Evolutionary conservation across 23 red algal genomes (phyloP).

Genomic region (Pyropia haitanensis): DNA sequence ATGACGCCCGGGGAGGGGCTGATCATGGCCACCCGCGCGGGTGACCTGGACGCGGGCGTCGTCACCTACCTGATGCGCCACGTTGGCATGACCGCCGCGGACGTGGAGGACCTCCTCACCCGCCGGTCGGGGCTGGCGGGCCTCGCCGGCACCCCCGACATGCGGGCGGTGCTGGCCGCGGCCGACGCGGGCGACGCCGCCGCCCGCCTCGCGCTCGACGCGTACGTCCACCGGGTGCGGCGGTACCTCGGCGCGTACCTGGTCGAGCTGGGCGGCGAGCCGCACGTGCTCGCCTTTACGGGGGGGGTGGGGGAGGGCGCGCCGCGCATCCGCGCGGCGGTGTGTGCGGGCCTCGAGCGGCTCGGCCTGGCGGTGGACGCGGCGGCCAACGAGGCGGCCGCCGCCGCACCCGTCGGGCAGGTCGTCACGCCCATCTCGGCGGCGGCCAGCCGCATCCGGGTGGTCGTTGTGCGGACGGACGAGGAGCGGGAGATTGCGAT

Average conservation of each 20-base stretch:
- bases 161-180: neutral
- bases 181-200: neutral
- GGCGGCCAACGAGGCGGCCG: neutral
- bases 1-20: conserved; percentile 11
- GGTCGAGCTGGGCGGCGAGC: neutral
- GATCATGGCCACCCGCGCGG: neutral
- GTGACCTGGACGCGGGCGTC: conserved; percentile 1
- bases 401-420: no score
- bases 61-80: neutral
- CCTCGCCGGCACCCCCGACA: neutral
- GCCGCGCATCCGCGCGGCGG: neutral
- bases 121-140: neutral
- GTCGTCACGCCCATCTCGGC: no score
- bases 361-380: neutral
- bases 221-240: neutral
- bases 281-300: neutral
- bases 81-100: neutral
- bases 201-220: neutral
- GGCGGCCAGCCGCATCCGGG: no score
- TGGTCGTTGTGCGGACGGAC: no score
- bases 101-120: conserved; percentile 5
- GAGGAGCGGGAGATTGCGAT: no score
- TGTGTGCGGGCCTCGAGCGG: neutral
- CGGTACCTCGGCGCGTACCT: conserved; percentile 12
- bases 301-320: conserved; percentile 1